Percentiles rank a stretch among this genome's conserved stretches.
Conservation (phyloP, 306 rosid genomes). For the Castanea crenata region DNA sequence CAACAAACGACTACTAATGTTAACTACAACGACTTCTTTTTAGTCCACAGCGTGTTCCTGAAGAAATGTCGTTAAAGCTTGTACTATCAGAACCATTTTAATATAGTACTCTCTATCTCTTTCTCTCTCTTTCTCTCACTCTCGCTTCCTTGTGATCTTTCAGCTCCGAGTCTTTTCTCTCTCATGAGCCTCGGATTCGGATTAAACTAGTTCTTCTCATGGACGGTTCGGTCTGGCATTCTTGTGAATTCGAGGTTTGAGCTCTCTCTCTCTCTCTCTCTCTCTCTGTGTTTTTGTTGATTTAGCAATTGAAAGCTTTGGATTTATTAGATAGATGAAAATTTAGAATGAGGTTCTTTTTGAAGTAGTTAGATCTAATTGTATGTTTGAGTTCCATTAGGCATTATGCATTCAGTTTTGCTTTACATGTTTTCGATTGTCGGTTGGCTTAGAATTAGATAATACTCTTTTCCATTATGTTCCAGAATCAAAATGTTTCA, state of each 20-base stretch:
- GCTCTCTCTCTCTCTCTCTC: neutral
- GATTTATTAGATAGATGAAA: neutral
- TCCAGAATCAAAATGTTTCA: neutral
- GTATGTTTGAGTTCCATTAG: neutral
- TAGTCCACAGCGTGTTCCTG: slow-evolving; percentile 30
- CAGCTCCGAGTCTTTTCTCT: neutral
- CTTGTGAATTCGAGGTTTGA: neutral
- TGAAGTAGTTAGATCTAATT: neutral
- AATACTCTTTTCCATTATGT: too few species aligned
- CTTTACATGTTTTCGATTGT: too few species aligned
- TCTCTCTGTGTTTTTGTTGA: neutral
- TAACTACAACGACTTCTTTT: too few species aligned
- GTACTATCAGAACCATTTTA: neutral
- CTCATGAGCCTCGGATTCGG: neutral
- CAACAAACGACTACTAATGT: neutral
- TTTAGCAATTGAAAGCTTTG: neutral
- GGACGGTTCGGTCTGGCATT: neutral
- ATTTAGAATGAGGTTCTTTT: neutral
- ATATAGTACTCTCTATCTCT: neutral
- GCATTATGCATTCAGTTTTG: neutral
- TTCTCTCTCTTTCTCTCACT: slow-evolving; percentile 2
- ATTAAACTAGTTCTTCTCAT: neutral
- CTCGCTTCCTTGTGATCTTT: neutral
- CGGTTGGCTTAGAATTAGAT: too few species aligned
- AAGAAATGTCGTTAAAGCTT: slow-evolving; percentile 69